These are phyloP conservation scores for Chionographis japonica DNA, from an alignment of 106 monocot genomes.

Conservation along the genomic window DNA sequence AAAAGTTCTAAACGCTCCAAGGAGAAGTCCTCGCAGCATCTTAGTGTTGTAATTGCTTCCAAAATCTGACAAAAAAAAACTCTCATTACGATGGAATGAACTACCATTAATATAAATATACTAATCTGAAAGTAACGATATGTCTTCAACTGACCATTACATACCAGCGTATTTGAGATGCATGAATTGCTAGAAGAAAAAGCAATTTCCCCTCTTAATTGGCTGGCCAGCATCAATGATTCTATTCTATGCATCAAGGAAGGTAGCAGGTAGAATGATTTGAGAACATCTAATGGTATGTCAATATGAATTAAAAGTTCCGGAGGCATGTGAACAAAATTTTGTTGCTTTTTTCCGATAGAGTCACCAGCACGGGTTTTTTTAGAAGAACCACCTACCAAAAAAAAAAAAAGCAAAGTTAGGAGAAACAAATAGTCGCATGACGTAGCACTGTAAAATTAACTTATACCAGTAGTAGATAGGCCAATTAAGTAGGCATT, in stretches of 20 bases:
- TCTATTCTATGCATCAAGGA: slow-evolving; percentile 90
- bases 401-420: slow-evolving; percentile 1
- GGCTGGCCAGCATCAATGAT: slow-evolving; percentile 77
- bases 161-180: slow-evolving; percentile 69
- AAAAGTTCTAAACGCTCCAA: slow-evolving; percentile 86
- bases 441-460: no score
- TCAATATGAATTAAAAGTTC: slow-evolving; percentile 79
- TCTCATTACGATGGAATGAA: neutral
- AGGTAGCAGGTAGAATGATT: slow-evolving; percentile 84
- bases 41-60: slow-evolving; percentile 78
- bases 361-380: slow-evolving; percentile 13
- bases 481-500: no score
- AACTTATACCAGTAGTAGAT: no score
- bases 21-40: slow-evolving; percentile 86
- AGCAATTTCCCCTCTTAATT: slow-evolving; percentile 66
- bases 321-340: slow-evolving; percentile 79
- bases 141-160: neutral
- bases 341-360: slow-evolving; percentile 25
- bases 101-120: neutral
- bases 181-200: slow-evolving; percentile 15
- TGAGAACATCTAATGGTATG: slow-evolving; percentile 56
- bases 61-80: slow-evolving; percentile 53
- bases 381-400: slow-evolving; percentile 3
- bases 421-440: neutral
- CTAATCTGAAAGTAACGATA: neutral